phyloP scores from a whole-genome alignment of 176 grass and related monocot genomes.

The Typha latifolia region DNA sequence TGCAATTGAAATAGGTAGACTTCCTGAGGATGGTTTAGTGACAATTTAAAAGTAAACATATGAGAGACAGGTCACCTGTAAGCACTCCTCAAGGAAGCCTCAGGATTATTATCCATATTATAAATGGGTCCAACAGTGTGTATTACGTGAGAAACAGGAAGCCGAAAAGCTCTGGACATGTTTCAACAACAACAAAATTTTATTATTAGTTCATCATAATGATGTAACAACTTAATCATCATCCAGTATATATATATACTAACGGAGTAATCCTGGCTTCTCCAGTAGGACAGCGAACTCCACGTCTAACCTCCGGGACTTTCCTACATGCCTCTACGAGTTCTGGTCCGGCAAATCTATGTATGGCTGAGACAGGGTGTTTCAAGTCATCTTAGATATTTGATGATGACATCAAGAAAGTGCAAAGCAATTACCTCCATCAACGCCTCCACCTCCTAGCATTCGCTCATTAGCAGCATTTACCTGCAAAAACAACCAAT shows the following conservation, averaged over 20 bases:
- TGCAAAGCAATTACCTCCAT: slow-evolving; percentile 51
- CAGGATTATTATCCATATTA: slow-evolving; percentile 48
- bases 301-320: slow-evolving; percentile 58
- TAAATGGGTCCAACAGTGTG: slow-evolving; percentile 94
- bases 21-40: background rate
- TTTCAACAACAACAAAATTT: background rate
- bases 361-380: slow-evolving; percentile 51
- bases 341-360: slow-evolving; percentile 82
- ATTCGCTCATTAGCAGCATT: slow-evolving; percentile 84
- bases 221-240: background rate
- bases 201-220: background rate
- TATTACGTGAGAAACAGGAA: slow-evolving; percentile 66
- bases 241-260: slow-evolving; percentile 26
- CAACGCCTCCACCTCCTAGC: slow-evolving; percentile 82
- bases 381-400: slow-evolving; percentile 6
- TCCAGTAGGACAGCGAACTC: slow-evolving; percentile 75
- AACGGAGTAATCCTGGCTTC: slow-evolving; percentile 89
- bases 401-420: background rate
- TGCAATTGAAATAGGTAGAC: slow-evolving; percentile 31
- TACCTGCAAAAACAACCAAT: slow-evolving; percentile 32
- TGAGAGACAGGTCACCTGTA: slow-evolving; percentile 39
- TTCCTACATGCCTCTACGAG: slow-evolving; percentile 58
- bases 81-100: slow-evolving; percentile 63
- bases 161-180: slow-evolving; percentile 59
- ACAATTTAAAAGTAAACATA: background rate